Evolutionary conservation across 176 grass and related monocot species (phyloP), one percentile per base, ranked within the genome.

Genomic region (Dendrocalamus sinicus): DNA sequence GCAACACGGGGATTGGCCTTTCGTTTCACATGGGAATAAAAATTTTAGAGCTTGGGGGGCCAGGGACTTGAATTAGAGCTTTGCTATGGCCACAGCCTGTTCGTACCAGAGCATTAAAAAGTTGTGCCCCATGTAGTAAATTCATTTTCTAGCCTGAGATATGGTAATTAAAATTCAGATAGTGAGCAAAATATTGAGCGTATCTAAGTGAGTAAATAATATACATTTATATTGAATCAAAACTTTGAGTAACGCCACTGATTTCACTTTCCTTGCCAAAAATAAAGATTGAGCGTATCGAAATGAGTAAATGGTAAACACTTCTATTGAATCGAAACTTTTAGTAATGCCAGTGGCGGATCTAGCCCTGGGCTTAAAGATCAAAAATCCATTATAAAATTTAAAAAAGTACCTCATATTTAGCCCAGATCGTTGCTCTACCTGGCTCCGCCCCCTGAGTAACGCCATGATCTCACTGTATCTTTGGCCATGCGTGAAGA

Each of bases 21-120:
- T 76, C 1, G 15, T 63, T 85, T 77, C 76, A 75, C 85, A 88
- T 79, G 85, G 67, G 53, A 59, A n/a, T 84, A 60, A 17, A 60
- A 17, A 37, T 26, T 76, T 81, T 78, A 26, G 5, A 6, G 24
- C 10, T 35, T 19, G 17, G 20, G 0, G 20, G 0, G 4, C 1
- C 5, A 9, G 20, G 16, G 44, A 17, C 68, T 68, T 84, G 75
- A 87, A 88, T 20, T 70, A 6, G 4, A 45, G 32, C 14, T 20
- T 17, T 45, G 76, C 70, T 84, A 84, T 7, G 62, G 52, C 30
- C 70, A 88, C 89, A 28, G 0, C 9, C 28, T 47, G 3, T 39
- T 37, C 0, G 41, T 65, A 81, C 72, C 24, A 35, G 1, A 74
- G 22, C 0, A 62, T 0, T 1, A 0, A 24, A 59, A 55, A 1